phyloP scores from a whole-genome alignment of 768 basidiomycete genomes.

The Leccinum imitatum region DNA sequence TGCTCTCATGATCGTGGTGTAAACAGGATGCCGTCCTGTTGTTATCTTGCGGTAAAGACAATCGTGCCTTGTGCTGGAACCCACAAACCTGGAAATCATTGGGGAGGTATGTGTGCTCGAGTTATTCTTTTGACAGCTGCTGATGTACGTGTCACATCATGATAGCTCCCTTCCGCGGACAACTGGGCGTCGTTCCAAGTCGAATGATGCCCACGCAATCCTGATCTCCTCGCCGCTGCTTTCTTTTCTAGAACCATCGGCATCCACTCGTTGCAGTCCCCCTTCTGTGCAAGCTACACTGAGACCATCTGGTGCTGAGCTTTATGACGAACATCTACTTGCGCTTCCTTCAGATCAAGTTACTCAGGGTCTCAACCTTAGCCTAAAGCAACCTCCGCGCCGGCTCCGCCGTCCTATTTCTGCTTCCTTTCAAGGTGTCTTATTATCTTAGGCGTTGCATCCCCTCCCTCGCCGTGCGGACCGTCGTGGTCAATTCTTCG shows the following conservation, averaged over 20 bases:
- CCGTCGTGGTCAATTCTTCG: too few species aligned
- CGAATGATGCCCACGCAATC: constrained; percentile 90
- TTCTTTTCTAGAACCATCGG: constrained; percentile 95
- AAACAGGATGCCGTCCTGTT: constrained; percentile 91
- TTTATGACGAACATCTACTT: constrained; percentile 64
- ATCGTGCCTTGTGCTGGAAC: constrained; percentile 94
- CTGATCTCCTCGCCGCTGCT: constrained; percentile 87
- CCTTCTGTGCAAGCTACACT: constrained; percentile 42
- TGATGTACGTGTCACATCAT: constrained; percentile 7
- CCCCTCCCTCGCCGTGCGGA: too few species aligned
- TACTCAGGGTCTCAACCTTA: constrained; percentile 56
- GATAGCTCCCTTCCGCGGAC: constrained; percentile 78
- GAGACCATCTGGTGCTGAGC: constrained; percentile 63
- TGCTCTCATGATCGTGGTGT: constrained; percentile 95
- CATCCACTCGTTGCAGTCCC: constrained; percentile 87
- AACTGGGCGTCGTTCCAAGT: constrained; percentile 97
- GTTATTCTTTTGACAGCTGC: background rate
- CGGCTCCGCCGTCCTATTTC: constrained; percentile 88
- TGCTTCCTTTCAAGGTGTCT: constrained; percentile 51
- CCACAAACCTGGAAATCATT: constrained; percentile 86
- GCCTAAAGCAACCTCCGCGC: constrained; percentile 90
- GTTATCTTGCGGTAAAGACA: constrained; percentile 95
- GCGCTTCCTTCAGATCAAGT: constrained; percentile 48
- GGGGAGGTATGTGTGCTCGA: constrained; percentile 67
- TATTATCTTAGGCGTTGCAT: too few species aligned